Evolutionary conservation across 2,329 filamentous ascomycete species (phyloP).

Genomic region (Fusarium zealandicum): DNA sequence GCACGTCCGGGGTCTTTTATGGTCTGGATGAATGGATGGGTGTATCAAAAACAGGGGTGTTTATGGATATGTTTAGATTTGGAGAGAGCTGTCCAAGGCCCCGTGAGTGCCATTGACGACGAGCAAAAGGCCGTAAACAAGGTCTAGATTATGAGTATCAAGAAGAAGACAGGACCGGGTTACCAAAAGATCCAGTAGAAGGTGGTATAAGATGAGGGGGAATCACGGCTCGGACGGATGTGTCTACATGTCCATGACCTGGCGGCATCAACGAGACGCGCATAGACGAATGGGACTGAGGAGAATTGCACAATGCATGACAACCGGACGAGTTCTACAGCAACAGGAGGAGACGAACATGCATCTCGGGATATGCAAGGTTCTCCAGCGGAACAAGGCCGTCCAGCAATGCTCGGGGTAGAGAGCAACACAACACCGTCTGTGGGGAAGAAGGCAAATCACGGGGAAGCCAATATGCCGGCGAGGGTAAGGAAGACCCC

Average conservation of each 20-base stretch:
- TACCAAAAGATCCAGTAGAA: too few species aligned
- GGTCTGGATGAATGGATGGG: constrained; percentile 22
- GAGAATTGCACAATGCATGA: neutral
- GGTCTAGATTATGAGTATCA: constrained; percentile 5
- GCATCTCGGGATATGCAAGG: neutral
- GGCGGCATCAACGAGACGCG: neutral
- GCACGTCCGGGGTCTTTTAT: constrained; percentile 23
- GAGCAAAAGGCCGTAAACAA: constrained; percentile 3
- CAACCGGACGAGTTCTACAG: constrained; percentile 1
- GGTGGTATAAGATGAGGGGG: too few species aligned
- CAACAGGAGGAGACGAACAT: constrained; percentile 2
- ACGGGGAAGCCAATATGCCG: neutral
- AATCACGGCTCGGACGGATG: too few species aligned
- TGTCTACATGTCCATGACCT: too few species aligned
- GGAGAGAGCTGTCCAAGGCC: constrained; percentile 5
- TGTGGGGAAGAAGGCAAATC: neutral
- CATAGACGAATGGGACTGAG: constrained; percentile 7
- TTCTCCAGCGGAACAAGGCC: neutral
- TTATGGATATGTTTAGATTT: constrained; percentile 20
- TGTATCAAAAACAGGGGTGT: constrained; percentile 16
- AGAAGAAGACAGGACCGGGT: neutral
- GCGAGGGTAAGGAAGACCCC: neutral
- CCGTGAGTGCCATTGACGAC: constrained; percentile 2
- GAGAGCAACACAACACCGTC: neutral
- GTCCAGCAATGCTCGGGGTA: neutral